These are phyloP conservation scores for Thelonectria rubi DNA, from an alignment of 2,329 filamentous ascomycete species.

Conservation along the genomic window DNA sequence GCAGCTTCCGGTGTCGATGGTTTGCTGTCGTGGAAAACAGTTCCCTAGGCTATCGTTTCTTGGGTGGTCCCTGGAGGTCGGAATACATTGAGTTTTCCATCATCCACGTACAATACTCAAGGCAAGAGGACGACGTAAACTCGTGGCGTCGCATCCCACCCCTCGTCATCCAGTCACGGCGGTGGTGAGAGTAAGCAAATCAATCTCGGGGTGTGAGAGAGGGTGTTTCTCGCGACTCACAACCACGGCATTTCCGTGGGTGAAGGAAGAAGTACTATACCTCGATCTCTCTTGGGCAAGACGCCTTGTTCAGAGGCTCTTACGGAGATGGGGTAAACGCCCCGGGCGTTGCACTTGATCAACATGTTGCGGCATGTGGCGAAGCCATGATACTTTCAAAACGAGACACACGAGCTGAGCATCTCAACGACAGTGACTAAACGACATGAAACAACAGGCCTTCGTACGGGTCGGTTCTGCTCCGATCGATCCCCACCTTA, in stretches of 20 bases:
- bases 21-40: not conserved
- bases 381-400: not conserved
- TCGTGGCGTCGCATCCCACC: slow-evolving; percentile 19
- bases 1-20: too few species aligned
- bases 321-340: slow-evolving; percentile 3
- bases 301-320: not conserved
- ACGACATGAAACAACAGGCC: not conserved
- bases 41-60: not conserved
- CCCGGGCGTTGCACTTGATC: not conserved
- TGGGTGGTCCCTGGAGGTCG: not conserved
- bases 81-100: slow-evolving; percentile 1
- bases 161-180: slow-evolving; percentile 19
- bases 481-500: slow-evolving; percentile 13
- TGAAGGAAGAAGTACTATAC: not conserved
- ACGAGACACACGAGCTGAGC: slow-evolving; percentile 9
- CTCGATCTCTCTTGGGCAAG: not conserved
- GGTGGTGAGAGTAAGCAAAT: slow-evolving; percentile 7
- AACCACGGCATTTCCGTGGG: slow-evolving; percentile 12
- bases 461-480: slow-evolving; percentile 3
- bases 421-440: slow-evolving; percentile 14
- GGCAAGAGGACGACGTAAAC: slow-evolving; percentile 16
- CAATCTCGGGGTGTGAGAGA: not conserved
- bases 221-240: not conserved
- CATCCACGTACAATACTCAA: slow-evolving; percentile 7
- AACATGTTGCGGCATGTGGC: slow-evolving; percentile 9